Conservation (phyloP, 352 stramenopile species). For the Aphanomyces invadans region DNA sequence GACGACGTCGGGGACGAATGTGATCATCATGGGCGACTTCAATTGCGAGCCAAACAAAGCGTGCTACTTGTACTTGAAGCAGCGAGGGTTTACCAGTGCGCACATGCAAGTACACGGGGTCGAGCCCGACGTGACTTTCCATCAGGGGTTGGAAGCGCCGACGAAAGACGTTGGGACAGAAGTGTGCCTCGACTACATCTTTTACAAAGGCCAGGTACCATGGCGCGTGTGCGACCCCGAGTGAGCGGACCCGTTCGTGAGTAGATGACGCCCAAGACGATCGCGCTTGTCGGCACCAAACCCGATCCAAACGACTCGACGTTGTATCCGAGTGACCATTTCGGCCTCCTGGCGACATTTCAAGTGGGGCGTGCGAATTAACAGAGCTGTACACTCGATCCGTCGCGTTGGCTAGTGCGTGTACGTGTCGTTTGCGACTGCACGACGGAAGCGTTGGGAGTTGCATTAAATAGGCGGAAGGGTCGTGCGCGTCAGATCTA, state of each 20-base stretch:
- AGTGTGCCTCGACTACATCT: slow-evolving; percentile 4
- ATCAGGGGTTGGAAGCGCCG: slow-evolving; percentile 7
- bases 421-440: background rate
- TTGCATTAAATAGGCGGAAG: background rate
- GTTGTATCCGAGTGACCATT: slow-evolving; percentile 9
- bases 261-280: background rate
- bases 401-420: background rate
- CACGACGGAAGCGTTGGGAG: too few relatives aligned
- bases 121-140: slow-evolving; percentile 1
- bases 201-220: background rate
- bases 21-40: slow-evolving; percentile 10
- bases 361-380: background rate
- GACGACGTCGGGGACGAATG: background rate
- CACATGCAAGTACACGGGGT: background rate
- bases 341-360: background rate
- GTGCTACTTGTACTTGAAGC: slow-evolving; percentile 1
- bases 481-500: background rate
- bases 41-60: background rate
- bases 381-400: background rate
- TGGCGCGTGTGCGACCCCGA: background rate
- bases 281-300: background rate
- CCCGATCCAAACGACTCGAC: background rate
- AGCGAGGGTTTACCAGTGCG: background rate
- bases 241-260: background rate
- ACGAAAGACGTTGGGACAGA: slow-evolving; percentile 10